Evolutionary conservation across 164 flowering plant species (phyloP), one percentile per base, ranked within the genome.

Genomic region (Paratinospora sagittata): DNA sequence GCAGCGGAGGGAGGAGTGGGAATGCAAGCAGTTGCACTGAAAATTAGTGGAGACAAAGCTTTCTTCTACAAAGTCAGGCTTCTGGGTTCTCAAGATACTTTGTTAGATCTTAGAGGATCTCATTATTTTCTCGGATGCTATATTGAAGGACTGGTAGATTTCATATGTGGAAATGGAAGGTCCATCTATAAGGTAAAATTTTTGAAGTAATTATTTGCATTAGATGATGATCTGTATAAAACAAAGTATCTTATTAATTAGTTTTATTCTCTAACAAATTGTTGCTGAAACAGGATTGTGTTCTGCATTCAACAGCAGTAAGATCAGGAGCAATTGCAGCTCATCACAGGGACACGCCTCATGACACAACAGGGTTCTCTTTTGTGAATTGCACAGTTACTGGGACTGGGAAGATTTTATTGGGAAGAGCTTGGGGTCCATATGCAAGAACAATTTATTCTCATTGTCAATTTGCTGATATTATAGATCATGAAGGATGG

Each of bases 361-460:
- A 69, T 17, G 92, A 92, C 0, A 76, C 86, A 21, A 81, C 96
- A 0, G 97, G 97, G 0, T 95, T 89, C 73, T 88, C 97, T 17
- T 95, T 95, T 57, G 82, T 87, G 12, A 79, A 84, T 66, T 92
- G 97, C 68, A 74, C 8, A 6, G 75, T 95, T 26, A 79, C 27
- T n/a, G 98, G 97, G 17, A 84, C 80, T 3, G 97, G 97, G 1
- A 72, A 21, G 0, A 52, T 82, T 8, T 81, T 61, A 49, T 39
- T 95, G 74, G 98, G 97, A 58, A 81, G 98, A 84, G 94, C 97
- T 10, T 95, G 97, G 97, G 97, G 97, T 14, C 65, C 78, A 67
- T 88, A 90, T 73, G 86, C 98, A 36, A 80, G 87, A 66, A 58
- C 73, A 3, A 61, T 90, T 11, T 95, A 87, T 66, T 85, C 96